Evolutionary conservation across 192 early-diverging fungal species (phyloP).

Genomic region (Coemansia sp.): DNA sequence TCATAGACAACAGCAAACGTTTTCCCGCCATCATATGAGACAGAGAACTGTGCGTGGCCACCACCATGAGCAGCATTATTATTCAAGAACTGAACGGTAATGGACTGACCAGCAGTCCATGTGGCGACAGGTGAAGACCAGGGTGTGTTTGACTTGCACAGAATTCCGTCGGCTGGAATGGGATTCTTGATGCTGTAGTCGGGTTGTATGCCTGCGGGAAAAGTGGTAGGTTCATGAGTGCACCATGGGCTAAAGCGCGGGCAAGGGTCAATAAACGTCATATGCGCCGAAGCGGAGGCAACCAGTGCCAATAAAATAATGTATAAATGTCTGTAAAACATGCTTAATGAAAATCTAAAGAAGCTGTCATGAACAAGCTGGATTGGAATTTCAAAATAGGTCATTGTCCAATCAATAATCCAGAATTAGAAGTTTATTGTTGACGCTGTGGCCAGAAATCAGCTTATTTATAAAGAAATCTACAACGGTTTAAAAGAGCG

Average conservation of each 20-base stretch:
- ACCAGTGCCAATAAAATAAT: neutral
- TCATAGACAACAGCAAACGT: constrained; percentile 57
- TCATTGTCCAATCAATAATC: too few relatives aligned
- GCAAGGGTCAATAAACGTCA: constrained; percentile 42
- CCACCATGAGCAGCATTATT: constrained; percentile 55
- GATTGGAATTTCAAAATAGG: too few relatives aligned
- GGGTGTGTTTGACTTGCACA: constrained; percentile 43
- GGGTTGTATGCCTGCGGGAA: constrained; percentile 40
- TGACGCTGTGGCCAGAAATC: too few relatives aligned
- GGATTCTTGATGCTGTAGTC: constrained; percentile 10
- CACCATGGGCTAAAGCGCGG: constrained; percentile 35
- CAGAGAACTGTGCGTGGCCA: constrained; percentile 64
- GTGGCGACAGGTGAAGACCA: constrained; percentile 32
- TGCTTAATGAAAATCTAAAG: neutral
- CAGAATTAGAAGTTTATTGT: too few relatives aligned
- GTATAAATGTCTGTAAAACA: neutral
- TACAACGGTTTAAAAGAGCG: too few relatives aligned
- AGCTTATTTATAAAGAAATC: too few relatives aligned
- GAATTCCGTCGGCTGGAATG: constrained; percentile 29
- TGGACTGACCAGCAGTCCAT: constrained; percentile 50
- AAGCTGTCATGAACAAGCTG: neutral
- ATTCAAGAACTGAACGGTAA: constrained; percentile 53
- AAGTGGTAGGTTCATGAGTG: constrained; percentile 34
- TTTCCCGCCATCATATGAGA: constrained; percentile 60
- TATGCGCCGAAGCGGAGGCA: constrained; percentile 23